These are phyloP conservation scores for Arthrinium phaeospermum DNA, from an alignment of 2,329 filamentous ascomycete species.

Conservation along the genomic window DNA sequence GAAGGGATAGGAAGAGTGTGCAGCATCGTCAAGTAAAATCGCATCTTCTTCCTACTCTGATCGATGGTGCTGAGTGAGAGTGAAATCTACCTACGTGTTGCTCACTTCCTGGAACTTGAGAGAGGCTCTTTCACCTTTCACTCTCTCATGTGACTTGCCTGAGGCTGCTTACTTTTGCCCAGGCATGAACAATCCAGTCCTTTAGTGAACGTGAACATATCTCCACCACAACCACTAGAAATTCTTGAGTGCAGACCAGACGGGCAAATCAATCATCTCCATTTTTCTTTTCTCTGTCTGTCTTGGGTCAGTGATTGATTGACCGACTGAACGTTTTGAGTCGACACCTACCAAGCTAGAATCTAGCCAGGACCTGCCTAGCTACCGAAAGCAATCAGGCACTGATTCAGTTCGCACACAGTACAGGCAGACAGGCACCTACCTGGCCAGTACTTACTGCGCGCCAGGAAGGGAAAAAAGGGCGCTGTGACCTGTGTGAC, in stretches of 20 bases:
- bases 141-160: slow-evolving; percentile 3
- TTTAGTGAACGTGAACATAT: not conserved
- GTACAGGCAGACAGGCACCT: not conserved
- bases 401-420: too few species aligned
- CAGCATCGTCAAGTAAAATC: slow-evolving; percentile 9
- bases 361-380: not conserved
- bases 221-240: not conserved
- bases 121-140: not conserved
- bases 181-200: not conserved
- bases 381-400: not conserved
- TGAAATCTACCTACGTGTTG: not conserved
- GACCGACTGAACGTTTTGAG: not conserved
- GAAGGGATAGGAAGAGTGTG: not conserved
- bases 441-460: not conserved
- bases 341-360: not conserved
- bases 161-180: not conserved
- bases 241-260: slow-evolving; percentile 9
- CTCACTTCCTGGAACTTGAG: not conserved
- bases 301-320: slow-evolving; percentile 9
- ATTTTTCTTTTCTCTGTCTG: not conserved
- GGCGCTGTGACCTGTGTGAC: not conserved
- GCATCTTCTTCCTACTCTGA: not conserved
- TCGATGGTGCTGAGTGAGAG: not conserved
- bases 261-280: not conserved
- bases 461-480: not conserved